phyloP scores from a whole-genome alignment of 495 filamentous ascomycete genomes.

The Aspergillus carlsbadensis region DNA sequence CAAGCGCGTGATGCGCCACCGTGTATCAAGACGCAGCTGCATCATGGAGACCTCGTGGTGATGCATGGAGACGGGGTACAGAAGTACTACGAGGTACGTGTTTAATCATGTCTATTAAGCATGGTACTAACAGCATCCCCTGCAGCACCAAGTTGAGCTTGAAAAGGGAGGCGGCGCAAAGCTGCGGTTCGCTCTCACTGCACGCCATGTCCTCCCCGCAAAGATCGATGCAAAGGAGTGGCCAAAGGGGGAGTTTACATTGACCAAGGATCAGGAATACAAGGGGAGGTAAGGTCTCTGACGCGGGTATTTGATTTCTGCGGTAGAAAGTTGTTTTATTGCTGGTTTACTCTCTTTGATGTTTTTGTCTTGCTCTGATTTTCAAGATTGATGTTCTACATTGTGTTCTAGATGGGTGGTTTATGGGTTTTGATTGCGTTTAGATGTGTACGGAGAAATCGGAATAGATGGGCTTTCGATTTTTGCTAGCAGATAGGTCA shows the following conservation, averaged over 20 bases:
- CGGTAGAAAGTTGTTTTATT: too few relatives aligned
- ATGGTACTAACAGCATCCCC: background rate
- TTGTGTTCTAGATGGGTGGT: too few relatives aligned
- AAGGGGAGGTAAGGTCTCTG: slow-evolving; percentile 29
- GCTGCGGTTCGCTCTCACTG: slow-evolving; percentile 64
- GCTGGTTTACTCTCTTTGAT: too few relatives aligned
- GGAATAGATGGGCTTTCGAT: too few relatives aligned
- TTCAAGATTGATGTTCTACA: too few relatives aligned
- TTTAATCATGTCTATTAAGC: background rate
- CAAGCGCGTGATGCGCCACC: slow-evolving; percentile 18
- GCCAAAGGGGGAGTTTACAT: slow-evolving; percentile 29
- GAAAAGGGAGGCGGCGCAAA: slow-evolving; percentile 30
- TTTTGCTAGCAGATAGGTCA: too few relatives aligned
- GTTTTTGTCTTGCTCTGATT: too few relatives aligned
- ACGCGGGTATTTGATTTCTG: background rate
- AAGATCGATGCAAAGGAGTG: slow-evolving; percentile 20
- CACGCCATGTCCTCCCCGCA: slow-evolving; percentile 35
- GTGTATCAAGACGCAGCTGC: slow-evolving; percentile 44
- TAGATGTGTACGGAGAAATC: too few relatives aligned
- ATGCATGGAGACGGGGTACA: slow-evolving; percentile 79
- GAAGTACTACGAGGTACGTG: slow-evolving; percentile 65
- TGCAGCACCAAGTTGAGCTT: slow-evolving; percentile 61
- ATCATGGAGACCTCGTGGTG: slow-evolving; percentile 78
- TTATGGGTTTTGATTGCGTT: too few relatives aligned
- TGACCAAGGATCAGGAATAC: slow-evolving; percentile 30